Percentiles rank a stretch among this genome's conserved stretches.
phyloP scores from a whole-genome alignment of 2,329 filamentous ascomycete genomes.

The Fusarium paranaense region DNA sequence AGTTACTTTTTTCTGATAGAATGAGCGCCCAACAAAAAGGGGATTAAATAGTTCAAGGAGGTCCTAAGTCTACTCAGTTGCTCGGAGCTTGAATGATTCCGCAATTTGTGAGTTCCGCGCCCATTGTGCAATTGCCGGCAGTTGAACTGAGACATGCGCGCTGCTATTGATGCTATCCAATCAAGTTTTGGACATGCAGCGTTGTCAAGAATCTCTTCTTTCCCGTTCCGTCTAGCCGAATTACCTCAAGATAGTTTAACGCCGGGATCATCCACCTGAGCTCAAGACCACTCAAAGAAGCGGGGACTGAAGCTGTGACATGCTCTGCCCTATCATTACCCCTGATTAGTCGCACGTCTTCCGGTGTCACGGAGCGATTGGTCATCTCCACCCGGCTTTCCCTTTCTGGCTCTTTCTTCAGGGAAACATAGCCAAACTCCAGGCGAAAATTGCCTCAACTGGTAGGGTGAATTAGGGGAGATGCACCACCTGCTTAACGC shows the following conservation, averaged over 20 bases:
- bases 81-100: background rate
- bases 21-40: background rate
- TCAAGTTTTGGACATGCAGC: background rate
- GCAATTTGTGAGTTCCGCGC: background rate
- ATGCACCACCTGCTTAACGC: background rate
- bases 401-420: background rate
- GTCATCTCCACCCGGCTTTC: background rate
- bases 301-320: background rate
- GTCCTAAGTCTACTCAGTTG: background rate
- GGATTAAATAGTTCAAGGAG: background rate
- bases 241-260: background rate
- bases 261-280: background rate
- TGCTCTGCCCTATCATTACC: background rate
- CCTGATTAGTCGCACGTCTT: background rate
- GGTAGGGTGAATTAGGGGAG: background rate
- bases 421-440: background rate
- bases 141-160: background rate
- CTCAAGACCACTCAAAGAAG: background rate
- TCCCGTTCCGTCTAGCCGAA: background rate
- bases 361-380: background rate
- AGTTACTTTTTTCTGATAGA: background rate
- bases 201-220: background rate
- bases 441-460: background rate
- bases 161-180: background rate
- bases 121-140: background rate